A percentile compares a stretch with the other conserved stretches of the same genome.
Evolutionary conservation across 2,329 filamentous ascomycete species (phyloP).

Genomic region (Diaporthe aspalathi): DNA sequence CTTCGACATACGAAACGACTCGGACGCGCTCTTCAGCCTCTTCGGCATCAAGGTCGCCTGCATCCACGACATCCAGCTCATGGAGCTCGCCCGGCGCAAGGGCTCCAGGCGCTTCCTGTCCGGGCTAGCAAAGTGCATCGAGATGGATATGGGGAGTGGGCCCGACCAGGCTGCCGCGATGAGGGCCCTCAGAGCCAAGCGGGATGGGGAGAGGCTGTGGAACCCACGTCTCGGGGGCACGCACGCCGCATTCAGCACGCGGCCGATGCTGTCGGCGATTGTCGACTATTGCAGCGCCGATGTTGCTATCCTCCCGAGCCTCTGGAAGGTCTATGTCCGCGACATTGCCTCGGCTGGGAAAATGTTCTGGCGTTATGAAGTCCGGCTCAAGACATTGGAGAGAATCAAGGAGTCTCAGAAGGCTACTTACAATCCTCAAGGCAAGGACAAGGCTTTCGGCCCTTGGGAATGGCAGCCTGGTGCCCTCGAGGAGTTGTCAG

Average conservation of each 20-base stretch:
- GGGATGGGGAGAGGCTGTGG: neutral
- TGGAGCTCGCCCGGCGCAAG: constrained; percentile 58
- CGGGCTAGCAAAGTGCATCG: constrained; percentile 48
- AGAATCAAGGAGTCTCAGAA: neutral
- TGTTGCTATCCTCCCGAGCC: neutral
- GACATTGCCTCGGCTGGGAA: neutral
- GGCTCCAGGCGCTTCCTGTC: constrained; percentile 38
- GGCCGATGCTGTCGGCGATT: neutral
- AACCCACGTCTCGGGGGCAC: neutral
- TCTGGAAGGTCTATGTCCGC: neutral
- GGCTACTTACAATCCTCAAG: neutral
- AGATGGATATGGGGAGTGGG: constrained; percentile 41
- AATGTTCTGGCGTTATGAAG: neutral
- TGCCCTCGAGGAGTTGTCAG: neutral
- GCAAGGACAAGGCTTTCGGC: neutral
- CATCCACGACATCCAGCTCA: constrained; percentile 66
- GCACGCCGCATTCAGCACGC: neutral
- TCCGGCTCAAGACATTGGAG: neutral
- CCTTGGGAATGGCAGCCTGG: neutral
- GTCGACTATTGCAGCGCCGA: constrained; percentile 2
- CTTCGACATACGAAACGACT: constrained; percentile 70
- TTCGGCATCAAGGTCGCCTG: constrained; percentile 57
- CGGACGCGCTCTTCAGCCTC: constrained; percentile 63
- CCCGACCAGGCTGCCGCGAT: neutral
- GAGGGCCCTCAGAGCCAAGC: neutral